Base-by-base conservation (phyloP, 2,329 filamentous ascomycete species). In the Clarireedia hainanense region DNA sequence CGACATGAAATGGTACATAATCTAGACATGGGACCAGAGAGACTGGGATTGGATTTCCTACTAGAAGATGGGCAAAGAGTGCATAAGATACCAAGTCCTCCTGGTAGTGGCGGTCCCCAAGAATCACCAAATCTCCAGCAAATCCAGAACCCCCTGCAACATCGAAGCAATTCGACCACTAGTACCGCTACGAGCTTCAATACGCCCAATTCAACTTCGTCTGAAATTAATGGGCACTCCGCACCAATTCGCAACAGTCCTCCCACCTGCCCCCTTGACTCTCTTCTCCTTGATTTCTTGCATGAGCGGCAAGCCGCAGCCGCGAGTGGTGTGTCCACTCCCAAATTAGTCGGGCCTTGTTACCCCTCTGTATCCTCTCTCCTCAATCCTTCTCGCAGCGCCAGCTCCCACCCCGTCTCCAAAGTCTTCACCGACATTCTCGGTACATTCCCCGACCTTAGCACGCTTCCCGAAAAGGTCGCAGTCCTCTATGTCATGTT, bases 401-500 rank as follows among this genome's bases (percentile, higher is more conserved):
- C 74, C 6, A 78, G 79, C 64, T 81, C 84, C 1, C 89, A 95
- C 65, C 89, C 89, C 1, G 75, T 95, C 1, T 92, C 89, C 6
- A 89, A 89, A 62, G 80, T 95, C 14, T 89, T 95, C 67, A 91
- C 88, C 43, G 89, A 95, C 69, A 90, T 95, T 57, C 75, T 95
- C 10, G 78, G 81, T 60, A 89, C 86, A n/a, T 95, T 95, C 64
- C 89, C 90, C 0, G 85, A 88, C 63, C 83, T 96, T 30, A 81
- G 79, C 4, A 79, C 77, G n/a, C 77, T 95, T 0, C 90, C 91
- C 0, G 90, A 95, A 71, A 86, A 88, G 64, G 83, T 95, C 0
- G 90, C 87, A 7, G 83, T 89, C 6, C 77, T 95, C 6, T 95
- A 91, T 69, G 75, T 86, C 67, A 95, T 95, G 88, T 95, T 95